A percentile compares a stretch with the other conserved stretches of the same genome.
phyloP scores from a whole-genome alignment of 441 rosid species.

The Pelargonium citronellum region DNA sequence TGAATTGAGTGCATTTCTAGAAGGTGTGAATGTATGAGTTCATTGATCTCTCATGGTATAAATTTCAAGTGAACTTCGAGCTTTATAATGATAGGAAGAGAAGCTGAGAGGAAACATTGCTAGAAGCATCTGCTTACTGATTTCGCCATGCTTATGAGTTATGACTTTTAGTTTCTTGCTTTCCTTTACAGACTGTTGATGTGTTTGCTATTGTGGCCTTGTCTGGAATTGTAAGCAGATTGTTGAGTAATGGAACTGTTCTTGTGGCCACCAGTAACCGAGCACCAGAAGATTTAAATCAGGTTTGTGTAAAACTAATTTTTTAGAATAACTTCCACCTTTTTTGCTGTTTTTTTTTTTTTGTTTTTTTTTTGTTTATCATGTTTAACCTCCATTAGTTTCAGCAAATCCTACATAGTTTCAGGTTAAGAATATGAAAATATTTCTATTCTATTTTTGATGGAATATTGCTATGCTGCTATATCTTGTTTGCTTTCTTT shows the following conservation, averaged over 20 bases:
- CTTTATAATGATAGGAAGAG: no score
- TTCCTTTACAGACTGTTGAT: constrained; percentile 76
- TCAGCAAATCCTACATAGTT: background rate
- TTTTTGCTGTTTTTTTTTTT: background rate
- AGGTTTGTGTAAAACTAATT: constrained; percentile 34
- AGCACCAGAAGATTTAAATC: constrained; percentile 81
- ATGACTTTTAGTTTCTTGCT: constrained; percentile 32
- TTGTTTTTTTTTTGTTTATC: background rate
- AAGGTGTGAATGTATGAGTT: no score
- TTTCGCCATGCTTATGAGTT: constrained; percentile 18
- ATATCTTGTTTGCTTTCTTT: background rate
- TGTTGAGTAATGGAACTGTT: constrained; percentile 75
- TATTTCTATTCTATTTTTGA: background rate
- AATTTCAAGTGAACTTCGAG: no score
- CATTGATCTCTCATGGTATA: no score
- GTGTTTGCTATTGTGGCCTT: constrained; percentile 95
- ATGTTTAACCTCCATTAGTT: background rate
- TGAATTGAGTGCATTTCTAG: no score
- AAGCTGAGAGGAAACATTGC: no score
- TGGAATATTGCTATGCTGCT: constrained; percentile 3
- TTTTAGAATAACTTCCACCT: background rate
- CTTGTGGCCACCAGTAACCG: constrained; percentile 93
- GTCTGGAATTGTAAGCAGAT: constrained; percentile 94
- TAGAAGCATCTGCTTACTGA: constrained; percentile 11
- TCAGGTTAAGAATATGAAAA: no score